Evolutionary conservation across 495 filamentous ascomycete genomes (phyloP).

Genomic region (Aspergillus haitiensis): DNA sequence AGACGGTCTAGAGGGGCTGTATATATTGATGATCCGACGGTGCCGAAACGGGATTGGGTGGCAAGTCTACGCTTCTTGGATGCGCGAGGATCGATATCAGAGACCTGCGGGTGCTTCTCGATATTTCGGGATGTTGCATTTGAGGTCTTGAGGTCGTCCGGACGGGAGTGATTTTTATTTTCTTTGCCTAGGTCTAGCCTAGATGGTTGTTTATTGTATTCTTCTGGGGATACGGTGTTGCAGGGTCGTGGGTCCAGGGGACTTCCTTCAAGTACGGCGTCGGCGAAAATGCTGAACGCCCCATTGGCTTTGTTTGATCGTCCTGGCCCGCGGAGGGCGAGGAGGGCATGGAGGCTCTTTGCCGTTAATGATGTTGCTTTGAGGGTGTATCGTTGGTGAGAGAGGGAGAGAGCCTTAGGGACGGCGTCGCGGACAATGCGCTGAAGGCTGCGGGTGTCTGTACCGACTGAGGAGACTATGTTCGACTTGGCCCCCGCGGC

Average conservation of each 20-base stretch:
- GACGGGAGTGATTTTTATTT: constrained; percentile 10
- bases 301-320: constrained; percentile 67
- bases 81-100: constrained; percentile 45
- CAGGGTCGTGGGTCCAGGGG: constrained; percentile 55
- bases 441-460: constrained; percentile 62
- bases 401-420: constrained; percentile 72
- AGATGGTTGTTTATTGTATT: constrained; percentile 34
- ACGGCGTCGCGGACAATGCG: constrained; percentile 71
- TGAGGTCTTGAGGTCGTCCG: neutral
- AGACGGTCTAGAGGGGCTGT: constrained; percentile 34
- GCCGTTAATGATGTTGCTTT: constrained; percentile 65
- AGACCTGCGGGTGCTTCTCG: constrained; percentile 15
- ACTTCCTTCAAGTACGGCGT: constrained; percentile 56
- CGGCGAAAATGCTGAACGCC: constrained; percentile 76
- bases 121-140: neutral
- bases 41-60: constrained; percentile 53
- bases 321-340: constrained; percentile 64
- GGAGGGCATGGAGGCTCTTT: constrained; percentile 64
- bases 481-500: constrained; percentile 32
- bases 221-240: constrained; percentile 44
- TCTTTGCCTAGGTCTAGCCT: constrained; percentile 31
- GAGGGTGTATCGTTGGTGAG: constrained; percentile 65
- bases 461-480: constrained; percentile 32
- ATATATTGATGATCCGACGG: constrained; percentile 30
- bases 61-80: constrained; percentile 60